These are phyloP conservation scores for Fusarium tuaranense DNA, from an alignment of 2,329 filamentous ascomycete species.

Conservation along the genomic window DNA sequence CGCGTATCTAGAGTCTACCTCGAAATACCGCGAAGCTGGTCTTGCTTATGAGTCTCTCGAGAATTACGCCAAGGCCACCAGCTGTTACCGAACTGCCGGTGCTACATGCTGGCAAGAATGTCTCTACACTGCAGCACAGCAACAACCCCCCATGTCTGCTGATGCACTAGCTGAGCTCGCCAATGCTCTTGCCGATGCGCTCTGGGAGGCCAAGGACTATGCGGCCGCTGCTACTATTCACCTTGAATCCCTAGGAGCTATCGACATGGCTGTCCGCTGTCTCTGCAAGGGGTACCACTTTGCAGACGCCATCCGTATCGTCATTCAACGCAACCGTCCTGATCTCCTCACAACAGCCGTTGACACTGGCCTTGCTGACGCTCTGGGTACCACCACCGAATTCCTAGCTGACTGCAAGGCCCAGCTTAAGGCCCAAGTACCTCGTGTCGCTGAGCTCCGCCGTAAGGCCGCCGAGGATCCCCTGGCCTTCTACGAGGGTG, in stretches of 20 bases:
- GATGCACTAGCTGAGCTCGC: slow-evolving; percentile 76
- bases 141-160: slow-evolving; percentile 68
- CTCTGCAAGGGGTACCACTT: slow-evolving; percentile 92
- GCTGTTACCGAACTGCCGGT: slow-evolving; percentile 85
- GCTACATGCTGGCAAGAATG: slow-evolving; percentile 88
- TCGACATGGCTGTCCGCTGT: slow-evolving; percentile 76
- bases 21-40: slow-evolving; percentile 86
- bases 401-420: slow-evolving; percentile 92
- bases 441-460: slow-evolving; percentile 85
- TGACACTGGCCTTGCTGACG: slow-evolving; percentile 83
- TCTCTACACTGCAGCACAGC: slow-evolving; percentile 80
- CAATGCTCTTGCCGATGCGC: slow-evolving; percentile 78
- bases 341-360: slow-evolving; percentile 76
- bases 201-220: slow-evolving; percentile 88
- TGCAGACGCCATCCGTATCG: slow-evolving; percentile 85
- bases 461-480: slow-evolving; percentile 86
- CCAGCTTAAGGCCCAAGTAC: slow-evolving; percentile 86
- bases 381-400: slow-evolving; percentile 85
- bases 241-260: slow-evolving; percentile 81
- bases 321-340: slow-evolving; percentile 69
- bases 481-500: slow-evolving; percentile 88
- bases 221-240: slow-evolving; percentile 82
- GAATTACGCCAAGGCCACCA: slow-evolving; percentile 79
- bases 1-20: slow-evolving; percentile 78
- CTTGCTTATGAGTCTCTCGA: slow-evolving; percentile 89